Evolutionary conservation across 768 basidiomycete genomes (phyloP), one percentile per base, ranked within the genome.

Genomic region (Boletus bicolor): DNA sequence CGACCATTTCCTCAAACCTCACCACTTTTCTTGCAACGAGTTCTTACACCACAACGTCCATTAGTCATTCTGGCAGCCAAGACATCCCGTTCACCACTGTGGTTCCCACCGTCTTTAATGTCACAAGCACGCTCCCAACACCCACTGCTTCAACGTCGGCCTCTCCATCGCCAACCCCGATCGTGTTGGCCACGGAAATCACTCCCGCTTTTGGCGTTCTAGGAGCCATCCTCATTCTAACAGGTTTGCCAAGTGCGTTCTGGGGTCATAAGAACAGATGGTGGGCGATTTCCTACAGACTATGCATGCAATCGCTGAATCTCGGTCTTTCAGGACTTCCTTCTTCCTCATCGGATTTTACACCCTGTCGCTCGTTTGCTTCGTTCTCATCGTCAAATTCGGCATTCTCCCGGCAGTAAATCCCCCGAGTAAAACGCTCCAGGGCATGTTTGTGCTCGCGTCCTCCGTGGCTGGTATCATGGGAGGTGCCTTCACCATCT

Each of bases 251-350:
- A 9, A 89, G 91, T 50, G 89, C 91, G 4, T 92, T 93, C 62
- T 86, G 91, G 75, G 95, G 95, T 21, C 93, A 94, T 75, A 96
- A 96, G 79, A 95, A 97, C 71, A 77, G 93, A 80, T 96, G 95
- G 93, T 89, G 66, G 41, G 81, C 75, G 41, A 10, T 44, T 50
- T 53, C 42, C 49, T 49, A 21, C 21, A 19, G 21, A 26, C 46
- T 21, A 10, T 15, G 21, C 37, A 14, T 46, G 11, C 21, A 17
- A 37, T 54, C 60, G 44, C 54, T 57, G 15, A 60, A 46, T 56
- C 45, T 44, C 44, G 46, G 48, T 53, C 65, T 60, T 60, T 44
- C 68, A 93, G 92, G 91, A 90, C 91, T 19, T 94, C 93, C 12
- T 89, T 95, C 77, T 96, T 97, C 73, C 79, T 98, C 64, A 87